Evolutionary conservation across 2,329 filamentous ascomycete genomes (phyloP), one percentile per base, ranked within the genome.

Genomic region (Microcyclosporella mali): DNA sequence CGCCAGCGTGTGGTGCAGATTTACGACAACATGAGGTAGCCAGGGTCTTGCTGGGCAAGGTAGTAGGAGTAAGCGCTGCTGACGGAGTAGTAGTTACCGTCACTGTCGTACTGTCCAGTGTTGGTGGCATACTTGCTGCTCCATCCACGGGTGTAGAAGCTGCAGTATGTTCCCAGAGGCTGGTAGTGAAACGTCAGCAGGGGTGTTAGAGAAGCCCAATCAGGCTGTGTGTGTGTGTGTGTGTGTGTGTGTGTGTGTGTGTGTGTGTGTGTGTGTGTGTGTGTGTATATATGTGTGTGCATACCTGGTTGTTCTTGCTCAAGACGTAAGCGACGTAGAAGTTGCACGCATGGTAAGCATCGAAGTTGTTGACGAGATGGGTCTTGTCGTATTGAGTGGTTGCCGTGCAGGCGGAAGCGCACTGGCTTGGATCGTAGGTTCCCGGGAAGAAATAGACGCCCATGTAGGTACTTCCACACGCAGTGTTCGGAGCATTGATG

Each of bases 311-410:
- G 46, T 69, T 66, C 56, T 61, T 62, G 45, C 60, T 57, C 18
- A 67, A 45, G 39, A 70, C 53, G 46, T 65, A 70, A 0, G 62
- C 56, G 37, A 66, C 66, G 54, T 68, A 65, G 59, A 57, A 57
- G 41, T 50, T 52, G 46, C 45, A 47, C 0, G 46, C 27, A n/a
- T 43, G 18, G 27, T 46, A 49, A 2, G 35, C 39, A 25, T 45
- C 17, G 25, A 35, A 9, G 21, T 18, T n/a, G 34, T 25, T 25
- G 28, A 19, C 30, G 10, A 33, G 36, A 27, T 39, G 19, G 29
- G 21, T 21, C 14, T 38, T 28, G 35, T 43, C 37, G 41, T 41
- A 45, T 9, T 32, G 27, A 12, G 37, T 48, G 15, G 33, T 30
- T 2, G 40, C 35, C 4, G 38, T 30, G 41, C 46, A 47, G n/a